These are phyloP conservation scores for Jamesozyma rosinii DNA, from an alignment of 805 yeast species.

Conservation along the genomic window DNA sequence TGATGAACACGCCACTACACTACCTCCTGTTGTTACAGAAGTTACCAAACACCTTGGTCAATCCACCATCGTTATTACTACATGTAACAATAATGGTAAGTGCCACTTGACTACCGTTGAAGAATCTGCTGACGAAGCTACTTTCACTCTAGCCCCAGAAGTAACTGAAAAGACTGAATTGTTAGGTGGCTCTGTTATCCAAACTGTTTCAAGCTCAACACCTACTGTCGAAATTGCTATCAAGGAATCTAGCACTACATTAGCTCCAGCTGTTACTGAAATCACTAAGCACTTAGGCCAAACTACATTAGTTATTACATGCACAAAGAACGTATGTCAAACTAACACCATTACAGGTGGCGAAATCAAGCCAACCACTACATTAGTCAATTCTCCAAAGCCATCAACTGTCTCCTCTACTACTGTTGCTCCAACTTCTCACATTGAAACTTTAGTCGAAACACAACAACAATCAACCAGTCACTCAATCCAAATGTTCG, in stretches of 20 bases:
- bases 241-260: not conserved
- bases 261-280: not conserved
- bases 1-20: not conserved
- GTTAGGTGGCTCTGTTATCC: conserved; percentile 5
- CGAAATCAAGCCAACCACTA: too few species aligned
- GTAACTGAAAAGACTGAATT: not conserved
- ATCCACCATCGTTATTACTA: conserved; percentile 3
- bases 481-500: conserved; percentile 4
- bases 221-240: too few species aligned
- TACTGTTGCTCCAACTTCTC: not conserved
- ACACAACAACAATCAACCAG: not conserved
- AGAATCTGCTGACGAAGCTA: not conserved
- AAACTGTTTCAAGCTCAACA: too few species aligned
- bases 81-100: not conserved
- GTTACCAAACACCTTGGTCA: conserved; percentile 1
- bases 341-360: too few species aligned
- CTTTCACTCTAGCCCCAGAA: not conserved
- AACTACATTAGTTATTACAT: too few species aligned
- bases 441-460: not conserved
- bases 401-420: too few species aligned
- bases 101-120: not conserved
- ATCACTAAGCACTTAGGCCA: not conserved
- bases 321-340: too few species aligned
- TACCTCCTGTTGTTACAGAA: conserved; percentile 1
- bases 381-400: too few species aligned